These are phyloP conservation scores for Posidonia australis DNA, from an alignment of 106 monocot species.

Conservation along the genomic window DNA sequence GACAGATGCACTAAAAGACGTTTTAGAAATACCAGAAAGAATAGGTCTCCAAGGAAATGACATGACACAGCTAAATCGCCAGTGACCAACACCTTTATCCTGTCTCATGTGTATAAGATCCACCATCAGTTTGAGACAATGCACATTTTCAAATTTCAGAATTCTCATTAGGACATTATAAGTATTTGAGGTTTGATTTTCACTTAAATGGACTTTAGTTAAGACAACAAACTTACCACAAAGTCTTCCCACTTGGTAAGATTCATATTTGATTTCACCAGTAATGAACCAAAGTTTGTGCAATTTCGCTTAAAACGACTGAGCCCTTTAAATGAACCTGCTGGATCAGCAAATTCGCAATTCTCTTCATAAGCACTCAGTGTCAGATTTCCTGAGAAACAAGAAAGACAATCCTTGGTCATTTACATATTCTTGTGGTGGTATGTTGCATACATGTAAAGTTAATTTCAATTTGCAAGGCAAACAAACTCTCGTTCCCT, in stretches of 20 bases:
- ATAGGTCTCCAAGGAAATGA: slow-evolving; percentile 97
- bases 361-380: slow-evolving; percentile 70
- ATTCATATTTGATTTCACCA: slow-evolving; percentile 82
- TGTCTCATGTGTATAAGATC: slow-evolving; percentile 12
- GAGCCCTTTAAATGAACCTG: slow-evolving; percentile 87
- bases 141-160: neutral
- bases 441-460: no score
- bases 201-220: neutral
- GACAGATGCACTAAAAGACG: no score
- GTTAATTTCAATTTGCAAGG: no score
- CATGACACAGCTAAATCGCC: slow-evolving; percentile 92
- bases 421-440: no score
- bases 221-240: slow-evolving; percentile 29
- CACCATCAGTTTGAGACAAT: neutral
- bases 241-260: slow-evolving; percentile 92
- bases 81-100: slow-evolving; percentile 91
- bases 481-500: no score
- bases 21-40: slow-evolving; percentile 61
- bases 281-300: slow-evolving; percentile 76
- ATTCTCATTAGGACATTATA: neutral
- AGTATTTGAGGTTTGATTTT: neutral
- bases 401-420: no score
- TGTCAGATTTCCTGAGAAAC: slow-evolving; percentile 62
- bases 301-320: slow-evolving; percentile 75
- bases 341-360: slow-evolving; percentile 98